Conservation (phyloP, 1,139 yeast species). For the Saccharomyces hybrid region DNA sequence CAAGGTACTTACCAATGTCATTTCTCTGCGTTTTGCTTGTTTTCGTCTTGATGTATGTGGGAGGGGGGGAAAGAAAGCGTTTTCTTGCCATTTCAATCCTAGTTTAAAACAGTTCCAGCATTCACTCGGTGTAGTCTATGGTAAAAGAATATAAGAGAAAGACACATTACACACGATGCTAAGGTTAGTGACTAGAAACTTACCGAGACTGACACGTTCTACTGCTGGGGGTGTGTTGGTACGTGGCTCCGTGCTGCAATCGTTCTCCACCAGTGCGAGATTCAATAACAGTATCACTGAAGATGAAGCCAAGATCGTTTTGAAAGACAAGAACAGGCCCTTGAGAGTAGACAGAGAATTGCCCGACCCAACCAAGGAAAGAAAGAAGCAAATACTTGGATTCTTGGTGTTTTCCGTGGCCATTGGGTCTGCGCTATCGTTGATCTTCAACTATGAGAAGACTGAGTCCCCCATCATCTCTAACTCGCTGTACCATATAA, state of each 20-base stretch:
- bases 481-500: conserved; percentile 77
- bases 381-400: conserved; percentile 40
- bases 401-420: conserved; percentile 57
- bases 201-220: neutral
- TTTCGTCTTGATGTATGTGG: neutral
- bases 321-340: conserved; percentile 33
- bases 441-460: conserved; percentile 87
- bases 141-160: neutral
- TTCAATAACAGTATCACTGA: conserved; percentile 6
- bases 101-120: neutral
- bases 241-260: conserved; percentile 4
- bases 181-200: neutral
- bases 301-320: conserved; percentile 12
- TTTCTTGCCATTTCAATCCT: neutral
- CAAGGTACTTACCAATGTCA: conserved; percentile 9
- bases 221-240: neutral
- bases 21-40: neutral
- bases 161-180: neutral
- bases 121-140: neutral
- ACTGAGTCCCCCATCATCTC: conserved; percentile 79
- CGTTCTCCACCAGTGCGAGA: conserved; percentile 4
- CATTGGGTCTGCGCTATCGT: conserved; percentile 56
- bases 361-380: conserved; percentile 65
- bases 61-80: neutral
- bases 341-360: conserved; percentile 58